Base-by-base conservation (phyloP, 2,329 filamentous ascomycete genomes). In the Alternaria sp. region DNA sequence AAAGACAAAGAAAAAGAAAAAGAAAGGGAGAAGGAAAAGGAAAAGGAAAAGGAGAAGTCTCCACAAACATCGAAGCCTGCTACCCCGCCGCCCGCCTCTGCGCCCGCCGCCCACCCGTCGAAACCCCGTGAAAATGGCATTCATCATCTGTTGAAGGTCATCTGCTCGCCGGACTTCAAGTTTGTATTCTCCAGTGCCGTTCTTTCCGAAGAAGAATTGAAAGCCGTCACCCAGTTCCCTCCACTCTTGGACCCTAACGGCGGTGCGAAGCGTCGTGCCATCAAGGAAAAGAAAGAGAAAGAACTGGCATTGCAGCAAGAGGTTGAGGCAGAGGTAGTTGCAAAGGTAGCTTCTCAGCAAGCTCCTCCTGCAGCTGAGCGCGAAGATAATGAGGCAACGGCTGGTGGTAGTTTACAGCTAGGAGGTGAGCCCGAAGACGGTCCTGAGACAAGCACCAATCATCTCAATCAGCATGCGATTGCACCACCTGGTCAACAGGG, bases 351-450 rank as follows among this genome's bases (percentile, higher is more conserved):
- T 24, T 70, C 85, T 21, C 67, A 72, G 28, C 56, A 61, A 48
- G 55, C 56, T 24, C 56, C 70, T 23, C 51, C 58, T 28, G 54
- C 37, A 40, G 37, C 65, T 40, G 82, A 84, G 42, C 82, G 84
- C 28, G 93, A 97, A 63, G 92, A 91, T 56, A 87, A 88, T 1
- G 93, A 95, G 77, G 89, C 73, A 21, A 90, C 74, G 10, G 74
- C 71, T 33, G 74, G 90, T 66, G 91, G 91, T 13, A 98, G 94
- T 74, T 83, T 95, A 57, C 93, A 96, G 58, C 84, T 98, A 17
- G 94, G 94, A 56, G 94, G 94, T 41, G 94, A 98, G 74, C 94
- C 94, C 0, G 94, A 98, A 74, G 92, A 96, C 66, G 84, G 86
- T 6, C 73, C 74, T 61, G 89, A 92, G 80, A 84, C 67, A 73